These are phyloP conservation scores for Volvox carteri DNA, from an alignment of 163 green algal genomes.

Conservation along the genomic window DNA sequence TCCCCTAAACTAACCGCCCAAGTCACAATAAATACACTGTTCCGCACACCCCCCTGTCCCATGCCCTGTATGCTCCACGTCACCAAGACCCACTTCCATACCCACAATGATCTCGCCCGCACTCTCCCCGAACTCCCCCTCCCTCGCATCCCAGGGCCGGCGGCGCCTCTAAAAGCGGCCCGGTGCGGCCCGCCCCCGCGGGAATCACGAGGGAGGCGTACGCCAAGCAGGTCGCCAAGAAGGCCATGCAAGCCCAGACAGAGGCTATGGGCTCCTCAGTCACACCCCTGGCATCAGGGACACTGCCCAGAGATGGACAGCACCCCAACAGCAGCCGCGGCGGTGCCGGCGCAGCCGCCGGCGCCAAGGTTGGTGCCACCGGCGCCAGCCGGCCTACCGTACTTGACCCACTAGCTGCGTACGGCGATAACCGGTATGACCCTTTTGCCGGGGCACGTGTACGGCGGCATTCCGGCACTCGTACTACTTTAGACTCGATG, in stretches of 20 bases:
- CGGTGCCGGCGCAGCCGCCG: neutral
- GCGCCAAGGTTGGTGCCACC: neutral
- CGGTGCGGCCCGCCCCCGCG: neutral
- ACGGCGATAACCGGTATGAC: constrained; percentile 31
- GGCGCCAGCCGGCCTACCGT: neutral
- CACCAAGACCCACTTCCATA: too few species aligned
- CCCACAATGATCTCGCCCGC: too few species aligned
- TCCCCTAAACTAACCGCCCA: too few species aligned
- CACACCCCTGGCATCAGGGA: neutral
- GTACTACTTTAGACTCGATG: neutral
- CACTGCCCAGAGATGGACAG: neutral
- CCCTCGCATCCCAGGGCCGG: constrained; percentile 21
- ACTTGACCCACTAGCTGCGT: constrained; percentile 27
- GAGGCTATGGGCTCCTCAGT: neutral
- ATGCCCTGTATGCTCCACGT: too few species aligned
- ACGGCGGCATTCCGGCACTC: neutral
- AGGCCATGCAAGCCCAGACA: constrained; percentile 39
- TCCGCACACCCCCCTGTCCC: too few species aligned
- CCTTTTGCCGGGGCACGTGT: neutral
- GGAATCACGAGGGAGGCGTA: constrained; percentile 52
- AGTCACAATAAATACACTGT: too few species aligned
- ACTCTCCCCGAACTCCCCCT: too few species aligned
- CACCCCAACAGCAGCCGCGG: neutral
- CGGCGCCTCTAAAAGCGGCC: constrained; percentile 49
- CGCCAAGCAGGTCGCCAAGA: constrained; percentile 45